These are phyloP conservation scores for Xylaria nigripes DNA, from an alignment of 495 filamentous ascomycete genomes.

Conservation along the genomic window DNA sequence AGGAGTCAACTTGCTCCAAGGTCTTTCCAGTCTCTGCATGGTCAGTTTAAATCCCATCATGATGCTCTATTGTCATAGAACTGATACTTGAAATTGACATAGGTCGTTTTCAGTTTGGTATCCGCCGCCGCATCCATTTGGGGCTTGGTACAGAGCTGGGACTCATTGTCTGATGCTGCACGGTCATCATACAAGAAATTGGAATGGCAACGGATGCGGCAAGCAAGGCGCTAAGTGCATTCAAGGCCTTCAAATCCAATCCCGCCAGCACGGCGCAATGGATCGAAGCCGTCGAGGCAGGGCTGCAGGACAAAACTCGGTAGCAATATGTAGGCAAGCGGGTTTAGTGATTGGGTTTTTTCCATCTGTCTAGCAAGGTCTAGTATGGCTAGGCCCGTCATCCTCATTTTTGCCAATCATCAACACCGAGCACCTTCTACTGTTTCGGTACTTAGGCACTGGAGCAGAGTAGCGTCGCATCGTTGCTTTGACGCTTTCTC, in stretches of 20 bases:
- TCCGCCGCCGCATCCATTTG: background rate
- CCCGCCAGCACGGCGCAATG: constrained; percentile 11
- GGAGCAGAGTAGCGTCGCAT: no score
- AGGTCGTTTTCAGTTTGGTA: background rate
- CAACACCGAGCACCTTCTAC: background rate
- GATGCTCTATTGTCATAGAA: background rate
- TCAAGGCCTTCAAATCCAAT: background rate
- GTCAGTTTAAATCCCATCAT: background rate
- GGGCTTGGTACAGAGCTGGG: background rate
- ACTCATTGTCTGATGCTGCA: background rate
- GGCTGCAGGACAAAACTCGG: constrained; percentile 21
- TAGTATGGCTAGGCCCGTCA: background rate
- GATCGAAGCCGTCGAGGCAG: constrained; percentile 20
- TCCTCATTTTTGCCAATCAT: background rate
- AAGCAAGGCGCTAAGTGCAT: background rate
- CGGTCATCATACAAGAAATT: background rate
- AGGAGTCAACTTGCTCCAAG: background rate
- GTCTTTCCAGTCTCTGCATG: background rate
- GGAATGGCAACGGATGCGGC: background rate
- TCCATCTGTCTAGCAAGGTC: background rate
- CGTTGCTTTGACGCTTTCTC: no score
- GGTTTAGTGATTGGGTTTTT: background rate
- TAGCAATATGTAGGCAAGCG: background rate
- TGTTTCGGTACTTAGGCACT: no score
- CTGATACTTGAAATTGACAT: background rate